phyloP scores from a whole-genome alignment of 2,329 filamentous ascomycete genomes.

The Blastomyces silverae region DNA sequence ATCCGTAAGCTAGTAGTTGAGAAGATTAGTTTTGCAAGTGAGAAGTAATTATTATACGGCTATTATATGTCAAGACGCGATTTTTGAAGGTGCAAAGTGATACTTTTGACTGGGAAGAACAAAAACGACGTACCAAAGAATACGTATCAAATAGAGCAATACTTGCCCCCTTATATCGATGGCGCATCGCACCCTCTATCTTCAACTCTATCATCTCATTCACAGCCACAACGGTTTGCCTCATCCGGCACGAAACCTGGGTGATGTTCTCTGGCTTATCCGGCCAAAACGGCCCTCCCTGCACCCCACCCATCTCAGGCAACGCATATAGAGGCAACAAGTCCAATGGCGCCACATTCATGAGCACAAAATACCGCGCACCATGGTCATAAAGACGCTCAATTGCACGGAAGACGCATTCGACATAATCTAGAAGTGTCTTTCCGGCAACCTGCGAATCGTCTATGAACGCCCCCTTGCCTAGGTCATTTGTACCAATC shows the following conservation, averaged over 20 bases:
- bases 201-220: constrained; percentile 50
- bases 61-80: no score
- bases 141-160: constrained; percentile 64
- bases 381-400: constrained; percentile 59
- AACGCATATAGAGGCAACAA: constrained; percentile 60
- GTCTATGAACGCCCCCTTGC: constrained; percentile 57
- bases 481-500: constrained; percentile 78
- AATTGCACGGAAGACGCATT: constrained; percentile 61
- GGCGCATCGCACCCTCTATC: constrained; percentile 39
- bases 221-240: constrained; percentile 45
- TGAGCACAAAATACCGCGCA: constrained; percentile 62
- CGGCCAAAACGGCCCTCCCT: constrained; percentile 43
- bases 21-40: constrained; percentile 2
- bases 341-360: constrained; percentile 63
- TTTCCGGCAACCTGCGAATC: constrained; percentile 56
- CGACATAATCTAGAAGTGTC: constrained; percentile 57
- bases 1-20: constrained; percentile 50
- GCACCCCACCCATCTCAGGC: constrained; percentile 41
- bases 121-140: constrained; percentile 42
- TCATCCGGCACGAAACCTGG: constrained; percentile 47
- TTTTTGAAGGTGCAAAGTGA: constrained; percentile 33
- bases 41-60: background rate
- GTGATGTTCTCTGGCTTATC: constrained; percentile 48
- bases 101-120: constrained; percentile 4
- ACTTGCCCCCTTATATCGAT: constrained; percentile 49